Evolutionary conservation across 2,329 filamentous ascomycete genomes (phyloP), one percentile per base, ranked within the genome.

Genomic region (Aspergillus sp.): DNA sequence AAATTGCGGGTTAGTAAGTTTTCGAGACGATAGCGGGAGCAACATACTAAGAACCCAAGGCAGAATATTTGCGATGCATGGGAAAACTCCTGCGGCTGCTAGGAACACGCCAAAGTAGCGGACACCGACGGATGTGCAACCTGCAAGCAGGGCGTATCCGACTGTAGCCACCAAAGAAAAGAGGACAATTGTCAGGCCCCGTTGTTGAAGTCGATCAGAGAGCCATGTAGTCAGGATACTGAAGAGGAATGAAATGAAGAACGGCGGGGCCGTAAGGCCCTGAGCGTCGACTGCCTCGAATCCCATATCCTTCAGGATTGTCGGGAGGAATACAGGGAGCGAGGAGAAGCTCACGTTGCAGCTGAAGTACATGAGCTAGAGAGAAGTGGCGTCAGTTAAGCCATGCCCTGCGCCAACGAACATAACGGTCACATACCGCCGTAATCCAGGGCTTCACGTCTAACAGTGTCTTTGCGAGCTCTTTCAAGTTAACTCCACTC

Each of bases 191-290:
- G 84, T 81, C 45, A 84, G 68, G 2, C 86, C 87, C 42, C 88
- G 85, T 68, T 89, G 87, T 61, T 83, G 82, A 1, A 82, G 79
- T 13, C 79, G 80, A 74, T 91, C 88, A n/a, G 87, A 86, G 37
- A 89, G 69, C 69, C 80, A 88, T 5, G 86, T 86, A 1, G 83
- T 83, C 9, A 68, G 65, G 58, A 91, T 80, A 45, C 85, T 88
- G 20, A 86, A 73, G 12, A 89, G 64, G 68, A 88, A 90, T 1
- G 87, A 82, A 15, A 89, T 72, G 64, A 91, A 84, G 70, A 88
- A 90, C 0, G 88, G 87, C 1, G 88, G 88, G 0, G 88, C 87
- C 0, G 87, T 87, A 12, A 92, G 80, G 1, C 88, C 89, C 72
- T 92, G 89, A 0, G 89, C 86, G 57, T 86, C 79, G 59, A 90